Percentiles rank a stretch among this genome's conserved stretches.
These are phyloP conservation scores for Diaporthe caulivora DNA, from an alignment of 2,329 filamentous ascomycete species.

Conservation along the genomic window DNA sequence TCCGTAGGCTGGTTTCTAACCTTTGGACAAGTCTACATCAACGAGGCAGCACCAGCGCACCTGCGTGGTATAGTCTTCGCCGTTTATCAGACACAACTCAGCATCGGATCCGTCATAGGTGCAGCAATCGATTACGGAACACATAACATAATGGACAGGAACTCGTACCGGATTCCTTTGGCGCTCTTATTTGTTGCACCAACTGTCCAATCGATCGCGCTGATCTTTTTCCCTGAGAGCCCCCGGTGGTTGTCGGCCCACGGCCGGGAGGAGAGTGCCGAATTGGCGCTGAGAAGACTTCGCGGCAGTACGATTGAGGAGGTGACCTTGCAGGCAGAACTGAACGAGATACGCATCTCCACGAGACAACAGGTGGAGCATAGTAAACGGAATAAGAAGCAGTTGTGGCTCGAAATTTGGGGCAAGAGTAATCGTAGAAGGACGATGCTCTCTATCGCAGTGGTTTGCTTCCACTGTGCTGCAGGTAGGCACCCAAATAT, in stretches of 20 bases:
- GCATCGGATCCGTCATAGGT: conserved; percentile 50
- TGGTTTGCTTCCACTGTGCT: conserved; percentile 50
- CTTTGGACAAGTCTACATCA: conserved; percentile 53
- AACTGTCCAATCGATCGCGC: conserved; percentile 47
- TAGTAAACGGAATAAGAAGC: conserved; percentile 43
- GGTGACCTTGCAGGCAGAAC: neutral
- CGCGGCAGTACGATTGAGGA: conserved; percentile 36
- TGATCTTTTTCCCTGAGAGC: conserved; percentile 53
- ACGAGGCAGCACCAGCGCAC: conserved; percentile 52
- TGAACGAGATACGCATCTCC: conserved; percentile 7
- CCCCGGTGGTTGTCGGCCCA: conserved; percentile 55
- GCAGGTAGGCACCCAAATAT: conserved; percentile 44
- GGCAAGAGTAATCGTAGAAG: conserved; percentile 47
- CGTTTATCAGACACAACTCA: conserved; percentile 50
- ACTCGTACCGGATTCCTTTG: conserved; percentile 44
- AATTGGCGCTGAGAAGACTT: conserved; percentile 45
- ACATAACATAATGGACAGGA: conserved; percentile 35
- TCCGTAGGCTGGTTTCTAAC: conserved; percentile 53
- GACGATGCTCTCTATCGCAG: conserved; percentile 47
- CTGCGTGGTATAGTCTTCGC: conserved; percentile 50
- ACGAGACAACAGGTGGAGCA: conserved; percentile 44
- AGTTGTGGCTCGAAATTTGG: conserved; percentile 50
- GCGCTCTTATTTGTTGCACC: conserved; percentile 50
- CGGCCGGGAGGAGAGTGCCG: conserved; percentile 49
- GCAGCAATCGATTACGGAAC: conserved; percentile 49